Evolutionary conservation across 208 protist genomes (phyloP).

Genomic region (Crithidia thermophila): DNA sequence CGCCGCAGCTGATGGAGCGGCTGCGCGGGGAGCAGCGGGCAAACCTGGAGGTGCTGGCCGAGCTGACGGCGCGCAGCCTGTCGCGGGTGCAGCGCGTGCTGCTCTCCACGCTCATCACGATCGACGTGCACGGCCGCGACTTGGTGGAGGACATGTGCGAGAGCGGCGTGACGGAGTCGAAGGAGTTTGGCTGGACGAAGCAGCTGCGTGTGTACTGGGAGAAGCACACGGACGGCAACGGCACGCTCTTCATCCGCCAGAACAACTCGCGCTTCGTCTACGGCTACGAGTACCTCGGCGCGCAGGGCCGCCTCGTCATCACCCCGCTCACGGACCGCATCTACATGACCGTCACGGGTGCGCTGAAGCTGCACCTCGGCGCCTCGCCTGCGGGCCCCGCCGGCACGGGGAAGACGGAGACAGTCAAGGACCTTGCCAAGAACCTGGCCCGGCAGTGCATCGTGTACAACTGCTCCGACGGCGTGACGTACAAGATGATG

Average conservation of each 20-base stretch:
- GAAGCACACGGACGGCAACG: conserved; percentile 85
- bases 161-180: conserved; percentile 72
- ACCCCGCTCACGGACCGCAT: conserved; percentile 98
- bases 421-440: conserved; percentile 97
- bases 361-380: conserved; percentile 95
- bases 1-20: conserved; percentile 68
- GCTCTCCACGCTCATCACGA: conserved; percentile 97
- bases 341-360: conserved; percentile 98
- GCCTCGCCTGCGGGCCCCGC: conserved; percentile 95
- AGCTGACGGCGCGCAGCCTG: conserved; percentile 88
- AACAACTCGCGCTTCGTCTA: conserved; percentile 97
- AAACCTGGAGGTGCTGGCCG: conserved; percentile 91
- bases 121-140: conserved; percentile 98
- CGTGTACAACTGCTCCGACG: conserved; percentile 98
- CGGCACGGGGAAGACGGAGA: conserved; percentile 98
- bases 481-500: conserved; percentile 98
- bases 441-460: conserved; percentile 96
- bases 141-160: conserved; percentile 95
- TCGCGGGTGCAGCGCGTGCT: conserved; percentile 92
- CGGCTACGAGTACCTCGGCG: conserved; percentile 98
- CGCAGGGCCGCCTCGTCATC: conserved; percentile 96
- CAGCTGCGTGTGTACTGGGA: conserved; percentile 98
- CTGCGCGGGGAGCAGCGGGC: conserved; percentile 81
- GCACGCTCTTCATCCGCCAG: conserved; percentile 95
- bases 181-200: conserved; percentile 97